A percentile compares a stretch with the other conserved stretches of the same genome.
phyloP scores from a whole-genome alignment of 192 early-diverging fungal genomes.

The Thoreauomyces humboldtii region DNA sequence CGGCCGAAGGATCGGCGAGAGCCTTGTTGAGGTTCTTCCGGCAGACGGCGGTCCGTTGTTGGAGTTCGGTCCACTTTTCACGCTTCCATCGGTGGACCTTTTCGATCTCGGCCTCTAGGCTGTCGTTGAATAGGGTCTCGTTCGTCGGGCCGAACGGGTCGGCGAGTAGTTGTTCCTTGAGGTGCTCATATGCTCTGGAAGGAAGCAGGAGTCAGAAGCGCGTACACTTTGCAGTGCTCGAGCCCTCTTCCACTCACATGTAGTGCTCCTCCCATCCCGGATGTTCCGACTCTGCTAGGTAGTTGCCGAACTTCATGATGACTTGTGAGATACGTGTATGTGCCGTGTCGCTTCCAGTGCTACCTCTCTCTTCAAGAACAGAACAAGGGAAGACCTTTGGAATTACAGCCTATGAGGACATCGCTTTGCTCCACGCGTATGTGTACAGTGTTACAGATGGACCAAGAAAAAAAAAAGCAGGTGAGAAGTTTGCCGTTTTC shows the following conservation, averaged over 20 bases:
- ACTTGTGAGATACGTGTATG: neutral
- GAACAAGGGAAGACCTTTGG: too few relatives aligned
- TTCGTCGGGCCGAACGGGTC: neutral
- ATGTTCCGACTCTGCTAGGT: neutral
- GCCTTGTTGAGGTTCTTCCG: neutral
- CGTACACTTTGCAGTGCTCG: neutral
- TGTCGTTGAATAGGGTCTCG: constrained; percentile 10
- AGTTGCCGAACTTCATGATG: constrained; percentile 22
- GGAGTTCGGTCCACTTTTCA: neutral
- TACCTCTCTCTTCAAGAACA: too few relatives aligned
- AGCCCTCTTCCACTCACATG: constrained; percentile 13
- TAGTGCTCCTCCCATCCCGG: constrained; percentile 15
- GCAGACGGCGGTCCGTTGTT: neutral
- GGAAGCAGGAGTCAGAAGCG: neutral
- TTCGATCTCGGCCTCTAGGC: neutral
- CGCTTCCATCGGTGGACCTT: neutral
- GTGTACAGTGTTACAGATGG: too few relatives aligned
- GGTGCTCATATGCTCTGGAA: neutral
- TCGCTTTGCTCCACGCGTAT: too few relatives aligned
- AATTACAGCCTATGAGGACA: too few relatives aligned
- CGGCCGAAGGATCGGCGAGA: neutral
- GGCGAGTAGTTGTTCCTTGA: neutral
- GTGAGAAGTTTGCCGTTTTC: too few relatives aligned
- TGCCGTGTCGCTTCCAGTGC: too few relatives aligned
- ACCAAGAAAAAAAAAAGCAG: too few relatives aligned